Percentiles rank a stretch among this genome's conserved stretches.
Evolutionary conservation across 768 basidiomycete species (phyloP).

Genomic region (Auricularia sp.): DNA sequence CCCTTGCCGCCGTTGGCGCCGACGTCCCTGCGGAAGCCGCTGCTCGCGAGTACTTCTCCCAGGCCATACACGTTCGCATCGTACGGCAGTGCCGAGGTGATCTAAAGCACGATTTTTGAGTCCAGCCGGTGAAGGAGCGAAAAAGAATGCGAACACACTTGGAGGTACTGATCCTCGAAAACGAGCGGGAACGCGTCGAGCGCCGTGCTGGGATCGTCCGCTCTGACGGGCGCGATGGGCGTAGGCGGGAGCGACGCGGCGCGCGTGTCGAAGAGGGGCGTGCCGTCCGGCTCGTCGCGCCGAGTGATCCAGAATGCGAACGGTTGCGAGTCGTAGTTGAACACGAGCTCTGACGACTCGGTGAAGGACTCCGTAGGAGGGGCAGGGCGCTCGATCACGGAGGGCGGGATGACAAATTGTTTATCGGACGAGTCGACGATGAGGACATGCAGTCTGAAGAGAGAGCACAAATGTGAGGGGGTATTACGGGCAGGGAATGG

Average conservation of each 20-base stretch:
- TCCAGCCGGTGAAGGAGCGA: background rate
- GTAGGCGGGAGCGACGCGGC: conserved; percentile 48
- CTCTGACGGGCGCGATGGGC: conserved; percentile 42
- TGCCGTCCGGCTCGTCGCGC: conserved; percentile 40
- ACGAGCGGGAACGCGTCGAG: conserved; percentile 61
- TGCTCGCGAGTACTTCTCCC: conserved; percentile 60
- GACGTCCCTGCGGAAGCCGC: conserved; percentile 56
- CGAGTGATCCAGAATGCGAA: conserved; percentile 79
- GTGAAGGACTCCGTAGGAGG: conserved; percentile 25
- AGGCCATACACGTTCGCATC: conserved; percentile 69
- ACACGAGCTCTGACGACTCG: conserved; percentile 49
- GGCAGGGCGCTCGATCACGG: conserved; percentile 27
- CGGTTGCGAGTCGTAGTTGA: conserved; percentile 53
- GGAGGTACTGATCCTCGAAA: conserved; percentile 73
- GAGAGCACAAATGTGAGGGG: background rate
- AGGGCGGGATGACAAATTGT: conserved; percentile 59
- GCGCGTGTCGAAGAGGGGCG: conserved; percentile 64
- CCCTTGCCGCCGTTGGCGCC: conserved; percentile 38
- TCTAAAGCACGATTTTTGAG: conserved; percentile 18
- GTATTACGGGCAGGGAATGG: background rate
- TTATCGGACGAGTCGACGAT: conserved; percentile 48
- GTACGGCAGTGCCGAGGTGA: conserved; percentile 55
- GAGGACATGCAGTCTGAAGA: conserved; percentile 50
- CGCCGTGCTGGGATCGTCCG: conserved; percentile 39
- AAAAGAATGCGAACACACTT: conserved; percentile 27